phyloP scores from a whole-genome alignment of 2,329 filamentous ascomycete species.

The Claviceps cyperi region DNA sequence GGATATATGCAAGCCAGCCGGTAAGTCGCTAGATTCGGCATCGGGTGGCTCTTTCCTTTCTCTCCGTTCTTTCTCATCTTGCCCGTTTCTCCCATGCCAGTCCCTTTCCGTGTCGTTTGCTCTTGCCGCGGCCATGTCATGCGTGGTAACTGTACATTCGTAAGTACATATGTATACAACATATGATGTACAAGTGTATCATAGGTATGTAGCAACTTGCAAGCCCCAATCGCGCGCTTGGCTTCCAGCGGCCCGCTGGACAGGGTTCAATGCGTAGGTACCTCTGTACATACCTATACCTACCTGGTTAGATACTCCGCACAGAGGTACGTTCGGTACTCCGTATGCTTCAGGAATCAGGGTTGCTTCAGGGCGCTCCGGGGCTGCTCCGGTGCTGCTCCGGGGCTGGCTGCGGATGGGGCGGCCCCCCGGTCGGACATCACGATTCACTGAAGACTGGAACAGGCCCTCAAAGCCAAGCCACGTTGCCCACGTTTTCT shows the following conservation, averaged over 20 bases:
- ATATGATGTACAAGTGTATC: no score
- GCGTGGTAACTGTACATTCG: no score
- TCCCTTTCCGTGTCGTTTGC: neutral
- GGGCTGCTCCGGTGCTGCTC: no score
- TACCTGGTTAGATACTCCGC: no score
- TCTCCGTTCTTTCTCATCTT: neutral
- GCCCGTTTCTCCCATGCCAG: neutral
- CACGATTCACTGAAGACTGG: no score
- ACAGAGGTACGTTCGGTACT: neutral
- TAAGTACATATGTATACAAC: no score
- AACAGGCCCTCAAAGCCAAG: neutral
- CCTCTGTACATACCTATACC: no score
- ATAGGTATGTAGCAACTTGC: no score
- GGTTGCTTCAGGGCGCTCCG: no score
- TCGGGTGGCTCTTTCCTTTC: neutral
- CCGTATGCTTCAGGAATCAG: neutral
- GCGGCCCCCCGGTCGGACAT: no score
- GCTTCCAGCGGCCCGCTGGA: neutral
- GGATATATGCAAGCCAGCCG: no score
- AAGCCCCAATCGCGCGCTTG: neutral
- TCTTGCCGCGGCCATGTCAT: neutral
- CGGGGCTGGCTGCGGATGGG: no score
- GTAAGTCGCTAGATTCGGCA: neutral
- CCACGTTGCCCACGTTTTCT: neutral
- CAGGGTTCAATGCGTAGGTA: neutral